Conservation (phyloP, 331 rosid species). For the Telfairia occidentalis region DNA sequence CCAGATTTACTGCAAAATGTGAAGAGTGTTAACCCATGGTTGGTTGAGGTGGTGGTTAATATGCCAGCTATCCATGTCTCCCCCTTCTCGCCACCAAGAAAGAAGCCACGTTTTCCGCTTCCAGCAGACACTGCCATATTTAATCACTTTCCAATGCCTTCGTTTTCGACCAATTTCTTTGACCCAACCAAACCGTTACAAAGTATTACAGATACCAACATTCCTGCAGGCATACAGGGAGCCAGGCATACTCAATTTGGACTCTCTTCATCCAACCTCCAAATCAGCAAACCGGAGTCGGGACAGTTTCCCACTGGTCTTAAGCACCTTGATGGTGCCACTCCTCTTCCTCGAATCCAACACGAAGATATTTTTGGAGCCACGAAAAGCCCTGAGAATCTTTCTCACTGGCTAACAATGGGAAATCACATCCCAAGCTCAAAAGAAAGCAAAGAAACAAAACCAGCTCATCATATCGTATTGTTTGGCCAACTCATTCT, state of each 20-base stretch:
- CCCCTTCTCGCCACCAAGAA: slow-evolving; percentile 65
- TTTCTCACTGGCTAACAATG: slow-evolving; percentile 42
- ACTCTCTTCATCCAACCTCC: slow-evolving; percentile 47
- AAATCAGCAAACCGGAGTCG: slow-evolving; percentile 35
- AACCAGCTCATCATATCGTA: slow-evolving; percentile 53
- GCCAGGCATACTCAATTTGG: slow-evolving; percentile 93
- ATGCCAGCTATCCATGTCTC: slow-evolving; percentile 57
- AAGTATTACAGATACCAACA: slow-evolving; percentile 26
- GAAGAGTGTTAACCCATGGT: slow-evolving; percentile 79
- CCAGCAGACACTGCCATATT: slow-evolving; percentile 43
- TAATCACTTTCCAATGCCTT: slow-evolving; percentile 52
- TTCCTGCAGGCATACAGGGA: slow-evolving; percentile 88
- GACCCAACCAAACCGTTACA: slow-evolving; percentile 35
- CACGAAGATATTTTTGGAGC: slow-evolving; percentile 23
- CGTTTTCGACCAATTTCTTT: slow-evolving; percentile 33
- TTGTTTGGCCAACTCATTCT: slow-evolving; percentile 74
- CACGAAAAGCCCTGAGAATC: slow-evolving; percentile 27
- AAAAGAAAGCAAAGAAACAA: slow-evolving; percentile 42
- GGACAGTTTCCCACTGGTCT: slow-evolving; percentile 34
- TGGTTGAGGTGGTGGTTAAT: slow-evolving; percentile 68
- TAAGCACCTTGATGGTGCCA: slow-evolving; percentile 29
- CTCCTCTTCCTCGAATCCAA: slow-evolving; percentile 27
- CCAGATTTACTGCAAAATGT: slow-evolving; percentile 91
- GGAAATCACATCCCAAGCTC: slow-evolving; percentile 35
- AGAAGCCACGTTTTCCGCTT: slow-evolving; percentile 48